Base-by-base conservation (phyloP, 106 monocot genomes). In the Amphibolis antarctica region DNA sequence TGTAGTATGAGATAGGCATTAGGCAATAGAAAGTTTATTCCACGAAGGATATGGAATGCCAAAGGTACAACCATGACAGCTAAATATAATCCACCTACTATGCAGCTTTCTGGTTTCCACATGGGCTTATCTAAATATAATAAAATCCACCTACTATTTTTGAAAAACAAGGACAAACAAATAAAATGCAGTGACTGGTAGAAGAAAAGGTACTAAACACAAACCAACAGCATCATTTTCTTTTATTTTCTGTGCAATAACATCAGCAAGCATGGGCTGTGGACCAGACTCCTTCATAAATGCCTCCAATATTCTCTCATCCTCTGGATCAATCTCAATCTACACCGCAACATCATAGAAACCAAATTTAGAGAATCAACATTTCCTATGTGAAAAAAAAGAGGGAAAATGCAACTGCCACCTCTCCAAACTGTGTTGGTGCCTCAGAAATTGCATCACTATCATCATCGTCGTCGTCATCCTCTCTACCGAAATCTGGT, bases 291-390 rank as follows among this genome's bases (percentile, higher is more conserved):
- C 75, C 1, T 78, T 72, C 80, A 88, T 83, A 66, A 98, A 98
- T 12, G 78, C 73, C 1, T 77, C 80, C 69, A 98, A 66, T 29
- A 85, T 66, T 70, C 63, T 85, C 74, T 98, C 98, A 66, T 98
- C 98, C 54, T 91, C 91, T 67, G 85, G 87, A 58, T 88, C 72
- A 36, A 98, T 82, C 62, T 85, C 85, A 72, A 77, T 59, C 96
- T 98, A 67, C 46, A 42, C 25, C 46, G 23, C 14, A 59, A 36
- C 49, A 30, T 29, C 2, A 62, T 26, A 72, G 9, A 28, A 63
- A 64, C 12, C 62, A 43, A 54, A 62, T 11, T 50, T 36, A 36
- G 36, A n/a, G n/a, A n/a, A n/a, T n/a, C n/a, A n/a, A n/a, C n/a
- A n/a, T n/a, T n/a, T n/a, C n/a, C n/a, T n/a, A n/a, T n/a, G n/a